Evolutionary conservation across 2,329 filamentous ascomycete species (phyloP), one percentile per base, ranked within the genome.

Genomic region (Arthrinium puccinioides): DNA sequence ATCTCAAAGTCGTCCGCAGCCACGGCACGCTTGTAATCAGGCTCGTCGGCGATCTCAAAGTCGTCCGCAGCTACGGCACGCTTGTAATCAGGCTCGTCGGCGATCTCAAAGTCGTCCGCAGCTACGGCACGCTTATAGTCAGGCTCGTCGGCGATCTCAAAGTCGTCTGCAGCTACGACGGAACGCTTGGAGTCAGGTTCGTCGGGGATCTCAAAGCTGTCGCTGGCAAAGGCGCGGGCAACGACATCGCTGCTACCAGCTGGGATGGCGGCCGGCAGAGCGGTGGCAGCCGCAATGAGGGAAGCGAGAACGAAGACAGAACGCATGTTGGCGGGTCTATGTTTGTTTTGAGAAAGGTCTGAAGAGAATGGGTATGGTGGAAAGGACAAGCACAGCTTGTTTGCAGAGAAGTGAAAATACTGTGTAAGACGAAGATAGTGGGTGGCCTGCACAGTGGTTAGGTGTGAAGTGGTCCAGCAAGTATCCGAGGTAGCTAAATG

Each of bases 261-360:
- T n/a, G 14, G 10, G 11, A 24, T 23, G n/a, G 14, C 10, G 19
- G 23, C 14, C 8, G 33, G 33, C 3, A 36, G n/a, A 19, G 33
- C 33, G 13, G 33, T 24, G 19, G 28, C 33, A 14, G 33, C 33
- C 8, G 24, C 33, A n/a, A 36, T 15, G 33, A 36, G 24, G 9
- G 33, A 26, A 21, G 33, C n/a, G 19, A 28, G 23, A 20, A 36
- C 13, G 33, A 36, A 19, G 13, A 24, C 15, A 11, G 20, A 23
- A 36, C 33, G 33, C 33, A 36, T 36, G 3, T 20, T 36, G 33
- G 24, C 18, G 18, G 21, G 15, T 6, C 15, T 10, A 9, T 13
- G 9, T 14, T 9, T 14, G 14, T 23, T 23, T 11, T 29, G 5
- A 10, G n/a, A 16, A 23, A n/a, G n/a, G n/a, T n/a, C n/a, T n/a